Evolutionary conservation across 176 grass and related monocot species (phyloP).

Genomic region (Elymus sibiricus): DNA sequence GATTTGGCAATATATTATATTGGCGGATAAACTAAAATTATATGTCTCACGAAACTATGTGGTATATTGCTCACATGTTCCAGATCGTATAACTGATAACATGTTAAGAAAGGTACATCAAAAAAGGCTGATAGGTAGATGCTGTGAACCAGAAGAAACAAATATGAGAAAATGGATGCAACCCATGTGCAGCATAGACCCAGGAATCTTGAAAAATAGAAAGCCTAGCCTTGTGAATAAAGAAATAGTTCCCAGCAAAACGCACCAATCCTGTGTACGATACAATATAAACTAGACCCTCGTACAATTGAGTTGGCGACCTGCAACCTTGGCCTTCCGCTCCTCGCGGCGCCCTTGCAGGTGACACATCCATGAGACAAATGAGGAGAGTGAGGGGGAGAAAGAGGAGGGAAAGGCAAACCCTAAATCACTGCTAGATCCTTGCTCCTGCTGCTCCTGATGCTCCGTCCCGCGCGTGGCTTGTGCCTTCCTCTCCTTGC

Average conservation of each 20-base stretch:
- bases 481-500: too few species aligned
- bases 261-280: slow-evolving; percentile 69
- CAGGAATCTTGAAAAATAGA: not conserved
- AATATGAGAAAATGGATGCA: not conserved
- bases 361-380: too few species aligned
- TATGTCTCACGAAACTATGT: not conserved
- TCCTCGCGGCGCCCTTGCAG: too few species aligned
- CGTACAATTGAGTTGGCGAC: too few species aligned
- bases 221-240: slow-evolving; percentile 70
- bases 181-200: not conserved
- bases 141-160: not conserved
- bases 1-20: not conserved
- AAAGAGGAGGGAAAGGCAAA: too few species aligned
- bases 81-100: not conserved
- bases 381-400: too few species aligned
- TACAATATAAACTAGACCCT: too few species aligned
- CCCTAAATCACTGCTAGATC: too few species aligned
- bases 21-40: not conserved
- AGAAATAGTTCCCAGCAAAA: slow-evolving; percentile 88
- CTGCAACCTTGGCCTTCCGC: too few species aligned
- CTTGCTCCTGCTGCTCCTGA: too few species aligned
- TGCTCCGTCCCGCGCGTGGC: too few species aligned
- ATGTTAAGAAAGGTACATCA: too few species aligned
- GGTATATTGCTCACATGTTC: not conserved
- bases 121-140: not conserved